A percentile compares a stretch with the other conserved stretches of the same genome.
phyloP scores from a whole-genome alignment of 306 rosid genomes.

The Rosa multiflora region DNA sequence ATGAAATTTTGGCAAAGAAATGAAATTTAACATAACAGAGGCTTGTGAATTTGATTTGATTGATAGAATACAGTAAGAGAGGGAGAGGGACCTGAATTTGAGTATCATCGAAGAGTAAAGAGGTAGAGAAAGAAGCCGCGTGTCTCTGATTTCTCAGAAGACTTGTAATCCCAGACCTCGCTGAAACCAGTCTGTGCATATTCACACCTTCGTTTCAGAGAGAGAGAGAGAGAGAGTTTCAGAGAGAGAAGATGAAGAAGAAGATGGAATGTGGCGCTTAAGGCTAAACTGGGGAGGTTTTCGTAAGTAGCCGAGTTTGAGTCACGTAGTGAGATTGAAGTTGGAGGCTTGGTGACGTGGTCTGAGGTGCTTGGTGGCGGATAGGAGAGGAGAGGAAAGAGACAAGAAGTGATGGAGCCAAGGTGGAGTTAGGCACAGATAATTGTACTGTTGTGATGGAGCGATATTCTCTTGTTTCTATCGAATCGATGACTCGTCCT shows the following conservation, averaged over 20 bases:
- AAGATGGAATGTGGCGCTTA: background rate
- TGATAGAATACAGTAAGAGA: background rate
- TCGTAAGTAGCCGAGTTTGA: too few relatives aligned
- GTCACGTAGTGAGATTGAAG: too few relatives aligned
- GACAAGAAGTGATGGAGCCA: too few relatives aligned
- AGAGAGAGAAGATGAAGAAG: background rate
- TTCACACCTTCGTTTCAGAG: background rate
- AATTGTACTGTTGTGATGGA: too few relatives aligned
- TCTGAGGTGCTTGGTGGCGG: too few relatives aligned
- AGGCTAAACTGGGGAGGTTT: too few relatives aligned
- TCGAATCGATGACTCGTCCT: too few relatives aligned
- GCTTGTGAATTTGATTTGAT: background rate
- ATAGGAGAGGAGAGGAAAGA: too few relatives aligned
- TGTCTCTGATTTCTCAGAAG: constrained; percentile 34
- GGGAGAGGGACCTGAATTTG: constrained; percentile 68
- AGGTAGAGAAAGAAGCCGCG: constrained; percentile 61
- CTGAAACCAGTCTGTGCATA: constrained; percentile 61
- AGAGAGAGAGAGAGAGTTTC: too few relatives aligned
- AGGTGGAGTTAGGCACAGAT: too few relatives aligned
- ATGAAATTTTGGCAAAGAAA: background rate
- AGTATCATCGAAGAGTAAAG: constrained; percentile 85
- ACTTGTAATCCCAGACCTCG: constrained; percentile 36
- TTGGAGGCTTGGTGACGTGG: too few relatives aligned
- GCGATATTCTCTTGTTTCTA: too few relatives aligned
- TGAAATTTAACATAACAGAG: background rate